Evolutionary conservation across 1,284 basidiomycete genomes (phyloP), one percentile per base, ranked within the genome.

Genomic region (Blastosporella zonata): DNA sequence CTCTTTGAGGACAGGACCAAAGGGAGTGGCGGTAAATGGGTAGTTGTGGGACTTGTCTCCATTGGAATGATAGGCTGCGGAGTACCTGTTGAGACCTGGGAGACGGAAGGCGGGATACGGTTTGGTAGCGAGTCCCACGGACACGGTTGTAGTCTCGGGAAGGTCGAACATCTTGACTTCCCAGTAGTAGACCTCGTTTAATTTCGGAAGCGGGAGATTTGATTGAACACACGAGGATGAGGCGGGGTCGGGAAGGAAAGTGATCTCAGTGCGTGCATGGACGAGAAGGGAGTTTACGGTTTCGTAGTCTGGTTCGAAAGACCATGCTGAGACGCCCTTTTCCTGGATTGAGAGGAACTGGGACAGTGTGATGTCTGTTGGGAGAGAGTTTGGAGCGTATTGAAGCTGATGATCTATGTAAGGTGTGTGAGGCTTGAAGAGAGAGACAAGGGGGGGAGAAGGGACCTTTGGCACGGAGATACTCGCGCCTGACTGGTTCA

Each of bases 11-110:
- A 78, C 67, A 2, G 93, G 84, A 2, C 95, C 94, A 62, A 94
- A 96, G 1, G 93, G 82, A 3, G 87, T 73, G 0, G 90, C 78
- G 9, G 92, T 91, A 69, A 99, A 99, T 0, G 97, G 97, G 67
- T 90, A 97, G 65, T 98, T 97, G 74, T 97, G 90, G 20, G 90
- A 94, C 69, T 97, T 97, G 74, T 97, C 96, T 44, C 97, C 97
- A 62, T 90, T 94, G 9, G 93, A 95, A 62, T 96, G 93, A 67
- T 97, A 99, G 44, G 92, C 96, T 46, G 98, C 84, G n/a, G 95
- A 98, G 66, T 89, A 87, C 55, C 87, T 85, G 69, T 81, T 90
- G 63, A 86, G 78, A 35, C 96, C 96, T 8, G 94, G 95, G 43
- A 97, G 75, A 43, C 94, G 80, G 76, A 97, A 97, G 4, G 84